phyloP scores from a whole-genome alignment of 768 basidiomycete species.

The Phaeolepiota aurea region DNA sequence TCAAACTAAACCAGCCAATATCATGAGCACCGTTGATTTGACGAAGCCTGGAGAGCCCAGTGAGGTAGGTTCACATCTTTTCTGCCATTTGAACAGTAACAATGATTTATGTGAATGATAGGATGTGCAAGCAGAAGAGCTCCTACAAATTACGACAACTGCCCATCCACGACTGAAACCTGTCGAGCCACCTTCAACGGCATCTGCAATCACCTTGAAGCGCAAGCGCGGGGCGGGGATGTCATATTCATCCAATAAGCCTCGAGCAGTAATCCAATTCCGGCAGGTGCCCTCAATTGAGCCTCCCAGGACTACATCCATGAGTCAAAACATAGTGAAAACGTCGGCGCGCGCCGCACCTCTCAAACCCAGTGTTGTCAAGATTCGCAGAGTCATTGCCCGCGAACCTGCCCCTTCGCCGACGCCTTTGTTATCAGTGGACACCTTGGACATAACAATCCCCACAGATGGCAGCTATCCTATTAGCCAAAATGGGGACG shows the following conservation, averaged over 20 bases:
- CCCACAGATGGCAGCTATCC: too few species aligned
- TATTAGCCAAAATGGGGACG: too few species aligned
- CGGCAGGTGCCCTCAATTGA: conserved; percentile 19
- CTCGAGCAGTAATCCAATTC: conserved; percentile 16
- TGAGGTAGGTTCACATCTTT: conserved; percentile 6
- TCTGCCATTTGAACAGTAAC: too few species aligned
- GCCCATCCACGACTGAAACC: background rate
- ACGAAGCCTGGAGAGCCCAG: conserved; percentile 12
- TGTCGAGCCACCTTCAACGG: background rate
- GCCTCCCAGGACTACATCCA: conserved; percentile 4
- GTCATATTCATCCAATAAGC: conserved; percentile 16
- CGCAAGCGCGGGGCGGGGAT: conserved; percentile 31
- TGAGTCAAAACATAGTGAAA: background rate
- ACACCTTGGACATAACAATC: background rate
- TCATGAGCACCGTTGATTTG: conserved; percentile 12
- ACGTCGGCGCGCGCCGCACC: background rate
- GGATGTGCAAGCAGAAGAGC: too few species aligned
- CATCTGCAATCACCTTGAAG: conserved; percentile 20
- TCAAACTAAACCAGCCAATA: background rate
- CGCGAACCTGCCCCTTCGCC: conserved; percentile 1
- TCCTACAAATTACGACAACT: too few species aligned
- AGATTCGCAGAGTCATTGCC: conserved; percentile 13
- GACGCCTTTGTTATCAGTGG: background rate
- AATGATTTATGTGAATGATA: too few species aligned
- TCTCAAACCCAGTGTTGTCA: background rate